Evolutionary conservation across 805 yeast genomes (phyloP).

Genomic region (Candida qinlingensis): DNA sequence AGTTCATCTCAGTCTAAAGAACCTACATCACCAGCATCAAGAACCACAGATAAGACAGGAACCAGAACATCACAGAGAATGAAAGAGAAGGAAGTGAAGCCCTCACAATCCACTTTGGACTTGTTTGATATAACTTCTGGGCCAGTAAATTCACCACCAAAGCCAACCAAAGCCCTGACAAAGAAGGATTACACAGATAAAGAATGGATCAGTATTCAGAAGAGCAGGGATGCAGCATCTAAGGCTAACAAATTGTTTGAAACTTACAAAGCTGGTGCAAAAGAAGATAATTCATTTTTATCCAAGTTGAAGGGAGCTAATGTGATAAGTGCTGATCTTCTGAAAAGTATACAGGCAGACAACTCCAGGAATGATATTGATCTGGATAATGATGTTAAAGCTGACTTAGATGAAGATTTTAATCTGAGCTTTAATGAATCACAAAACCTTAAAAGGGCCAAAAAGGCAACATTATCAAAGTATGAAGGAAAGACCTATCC

Average conservation of each 20-base stretch:
- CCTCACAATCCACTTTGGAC: not conserved
- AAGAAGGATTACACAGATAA: slow-evolving; percentile 1
- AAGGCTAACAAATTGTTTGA: not conserved
- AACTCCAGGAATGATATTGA: slow-evolving; percentile 3
- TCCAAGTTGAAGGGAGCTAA: slow-evolving; percentile 6
- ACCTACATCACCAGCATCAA: not conserved
- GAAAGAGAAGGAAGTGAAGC: not conserved
- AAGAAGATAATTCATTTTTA: slow-evolving; percentile 9
- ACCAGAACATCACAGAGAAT: not conserved
- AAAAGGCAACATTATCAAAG: not conserved
- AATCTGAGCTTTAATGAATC: slow-evolving; percentile 3
- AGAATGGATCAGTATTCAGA: slow-evolving; percentile 2
- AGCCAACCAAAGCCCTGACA: not conserved
- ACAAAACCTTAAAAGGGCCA: not conserved
- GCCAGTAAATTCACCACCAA: not conserved
- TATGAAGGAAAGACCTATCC: slow-evolving; percentile 4
- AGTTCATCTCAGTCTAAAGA: not conserved
- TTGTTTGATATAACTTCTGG: not conserved
- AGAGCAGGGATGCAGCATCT: slow-evolving; percentile 3
- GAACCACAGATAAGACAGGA: not conserved
- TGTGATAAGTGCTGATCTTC: slow-evolving; percentile 11
- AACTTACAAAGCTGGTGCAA: not conserved
- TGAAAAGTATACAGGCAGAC: not conserved
- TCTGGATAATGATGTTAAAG: slow-evolving; percentile 11
- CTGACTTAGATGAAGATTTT: not conserved